Base-by-base conservation (phyloP, 2,329 filamentous ascomycete species). In the Harringtonia aguacate region DNA sequence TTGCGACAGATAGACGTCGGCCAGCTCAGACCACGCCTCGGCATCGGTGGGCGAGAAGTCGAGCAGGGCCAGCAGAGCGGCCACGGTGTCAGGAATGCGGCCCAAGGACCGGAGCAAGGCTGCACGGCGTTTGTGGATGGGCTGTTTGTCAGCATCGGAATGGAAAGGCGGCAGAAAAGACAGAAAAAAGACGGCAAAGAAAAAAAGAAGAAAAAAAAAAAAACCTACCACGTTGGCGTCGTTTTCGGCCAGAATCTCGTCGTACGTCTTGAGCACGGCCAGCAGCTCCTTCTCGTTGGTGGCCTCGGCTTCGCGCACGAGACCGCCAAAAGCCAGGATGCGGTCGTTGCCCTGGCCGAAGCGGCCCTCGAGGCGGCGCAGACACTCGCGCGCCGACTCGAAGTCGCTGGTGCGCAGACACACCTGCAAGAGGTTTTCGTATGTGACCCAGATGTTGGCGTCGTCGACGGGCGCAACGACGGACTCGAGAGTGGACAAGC, bases 11-110 rank as follows among this genome's bases (percentile, higher is more conserved):
- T 98, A 97, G 48, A 95, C 66, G 58, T 95, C 87, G 43, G 86
- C 79, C 53, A 97, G 70, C 66, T 98, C 92, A 42, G 86, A 78
- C 92, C 92, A 98, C 10, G 85, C 81, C 67, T 98, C 92, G 7
- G 83, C 81, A 65, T 98, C 92, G 2, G 86, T 95, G 2, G 92
- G 89, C 43, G 81, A 84, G 48, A 83, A 80, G 57, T 94, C 84
- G 38, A 98, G 68, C 24, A 97, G 72, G 45, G 80, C 73, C 49
- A 81, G 79, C 46, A 97, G 65, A 24, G 82, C 79, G 28, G 77
- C 66, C 36, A 89, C 84, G 1, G 92, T 86, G 50, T 95, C 87
- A 2, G 74, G 56, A 2, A 69, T 68, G 55, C 78, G 79, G 27
- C 79, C 80, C 61, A 94, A 72, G 24, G 82, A 84, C 53, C 80